Conservation (phyloP, 441 rosid species). For the Brassica balearica region DNA sequence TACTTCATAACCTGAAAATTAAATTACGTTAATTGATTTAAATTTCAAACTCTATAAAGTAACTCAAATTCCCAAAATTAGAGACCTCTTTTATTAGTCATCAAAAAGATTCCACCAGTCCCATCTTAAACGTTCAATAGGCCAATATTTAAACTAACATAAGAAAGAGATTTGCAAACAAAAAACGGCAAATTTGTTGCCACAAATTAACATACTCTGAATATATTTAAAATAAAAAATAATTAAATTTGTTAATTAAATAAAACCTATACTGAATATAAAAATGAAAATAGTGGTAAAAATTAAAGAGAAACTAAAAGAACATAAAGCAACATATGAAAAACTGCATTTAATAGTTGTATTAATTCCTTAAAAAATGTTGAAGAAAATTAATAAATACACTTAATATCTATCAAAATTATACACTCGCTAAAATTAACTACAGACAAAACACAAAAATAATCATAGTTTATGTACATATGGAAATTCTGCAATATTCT, state of each 20-base stretch:
- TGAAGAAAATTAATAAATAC: background rate
- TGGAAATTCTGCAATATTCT: no score
- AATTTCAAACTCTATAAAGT: background rate
- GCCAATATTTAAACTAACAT: background rate
- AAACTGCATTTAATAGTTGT: background rate
- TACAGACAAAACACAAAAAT: background rate
- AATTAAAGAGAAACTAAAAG: no score
- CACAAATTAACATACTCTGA: background rate
- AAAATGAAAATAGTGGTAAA: background rate
- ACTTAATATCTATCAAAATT: background rate
- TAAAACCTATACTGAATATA: background rate
- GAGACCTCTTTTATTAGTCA: background rate
- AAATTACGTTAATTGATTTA: background rate
- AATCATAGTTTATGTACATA: no score
- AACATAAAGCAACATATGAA: background rate
- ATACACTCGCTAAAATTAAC: background rate
- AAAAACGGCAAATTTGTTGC: background rate
- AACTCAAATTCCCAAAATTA: background rate
- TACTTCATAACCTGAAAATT: background rate
- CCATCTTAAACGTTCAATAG: background rate
- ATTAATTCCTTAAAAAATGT: background rate
- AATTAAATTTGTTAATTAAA: background rate
- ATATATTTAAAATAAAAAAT: background rate
- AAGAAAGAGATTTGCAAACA: background rate
- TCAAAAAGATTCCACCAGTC: background rate